phyloP scores from a whole-genome alignment of 305 asterid genomes.

The Fraxinus sp. region DNA sequence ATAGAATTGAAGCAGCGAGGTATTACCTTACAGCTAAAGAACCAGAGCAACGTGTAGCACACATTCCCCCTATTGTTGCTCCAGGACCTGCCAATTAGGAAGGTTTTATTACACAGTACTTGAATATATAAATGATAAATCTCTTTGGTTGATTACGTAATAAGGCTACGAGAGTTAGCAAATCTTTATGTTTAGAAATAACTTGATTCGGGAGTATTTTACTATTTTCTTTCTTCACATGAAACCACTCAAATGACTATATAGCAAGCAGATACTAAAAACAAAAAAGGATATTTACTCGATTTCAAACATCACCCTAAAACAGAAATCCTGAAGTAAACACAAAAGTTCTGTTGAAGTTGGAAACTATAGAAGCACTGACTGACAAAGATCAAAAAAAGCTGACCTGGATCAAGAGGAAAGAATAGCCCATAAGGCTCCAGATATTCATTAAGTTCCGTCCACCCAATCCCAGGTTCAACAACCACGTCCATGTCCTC shows the following conservation, averaged over 20 bases:
- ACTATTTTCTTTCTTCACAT: background rate
- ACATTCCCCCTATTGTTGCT: conserved; percentile 99
- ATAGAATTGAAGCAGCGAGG: conserved; percentile 18
- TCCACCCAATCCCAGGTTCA: conserved; percentile 99
- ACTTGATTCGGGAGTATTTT: background rate
- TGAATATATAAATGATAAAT: conserved; percentile 5
- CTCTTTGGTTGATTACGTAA: background rate
- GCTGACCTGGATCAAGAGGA: conserved; percentile 95
- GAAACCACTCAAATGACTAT: background rate
- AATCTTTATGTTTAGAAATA: background rate
- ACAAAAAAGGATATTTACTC: background rate
- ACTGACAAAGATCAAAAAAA: conserved; percentile 18
- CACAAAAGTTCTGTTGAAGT: background rate
- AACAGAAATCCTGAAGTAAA: background rate
- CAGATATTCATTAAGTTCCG: conserved; percentile 90
- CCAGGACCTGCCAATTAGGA: conserved; percentile 77
- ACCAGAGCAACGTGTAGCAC: conserved; percentile 99
- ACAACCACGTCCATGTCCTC: conserved; percentile 98
- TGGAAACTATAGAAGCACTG: conserved; percentile 2
- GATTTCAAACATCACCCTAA: conserved; percentile 6
- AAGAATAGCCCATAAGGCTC: conserved; percentile 95
- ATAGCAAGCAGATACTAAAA: background rate
- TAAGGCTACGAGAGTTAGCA: background rate
- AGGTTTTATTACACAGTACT: conserved; percentile 17
- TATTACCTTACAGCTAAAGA: conserved; percentile 95